These are phyloP conservation scores for Chaetomium strumarium DNA, from an alignment of 2,329 filamentous ascomycete species.

Conservation along the genomic window DNA sequence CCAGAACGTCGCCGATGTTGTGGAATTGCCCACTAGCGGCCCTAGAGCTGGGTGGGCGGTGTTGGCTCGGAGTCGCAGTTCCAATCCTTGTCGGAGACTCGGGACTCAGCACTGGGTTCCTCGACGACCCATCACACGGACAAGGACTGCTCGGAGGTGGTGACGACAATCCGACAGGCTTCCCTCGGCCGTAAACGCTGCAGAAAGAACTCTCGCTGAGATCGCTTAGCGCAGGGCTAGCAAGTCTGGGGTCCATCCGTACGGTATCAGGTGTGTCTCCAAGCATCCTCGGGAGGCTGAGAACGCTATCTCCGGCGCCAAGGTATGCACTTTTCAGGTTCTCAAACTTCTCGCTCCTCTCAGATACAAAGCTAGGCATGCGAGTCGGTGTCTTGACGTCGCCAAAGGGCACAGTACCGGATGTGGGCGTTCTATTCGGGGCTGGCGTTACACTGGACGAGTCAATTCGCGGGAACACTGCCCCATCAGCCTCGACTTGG, in stretches of 20 bases:
- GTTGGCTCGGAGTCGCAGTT: conserved; percentile 22
- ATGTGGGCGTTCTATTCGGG: conserved; percentile 22
- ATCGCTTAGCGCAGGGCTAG: conserved; percentile 57
- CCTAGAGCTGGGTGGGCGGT: conserved; percentile 29
- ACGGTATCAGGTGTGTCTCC: conserved; percentile 36
- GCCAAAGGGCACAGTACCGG: conserved; percentile 21
- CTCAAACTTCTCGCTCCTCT: conserved; percentile 52
- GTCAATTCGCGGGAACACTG: conserved; percentile 32
- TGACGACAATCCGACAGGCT: conserved; percentile 22
- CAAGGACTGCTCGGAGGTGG: conserved; percentile 24
- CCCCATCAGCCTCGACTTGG: conserved; percentile 40
- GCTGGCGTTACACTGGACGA: conserved; percentile 19
- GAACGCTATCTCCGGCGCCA: conserved; percentile 41
- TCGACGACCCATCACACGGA: conserved; percentile 19
- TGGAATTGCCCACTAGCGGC: conserved; percentile 34
- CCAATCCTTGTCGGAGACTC: conserved; percentile 14
- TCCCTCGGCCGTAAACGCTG: conserved; percentile 55
- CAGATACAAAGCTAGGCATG: conserved; percentile 61
- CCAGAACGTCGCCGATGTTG: conserved; percentile 43
- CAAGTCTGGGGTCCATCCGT: conserved; percentile 37
- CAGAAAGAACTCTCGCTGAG: conserved; percentile 63
- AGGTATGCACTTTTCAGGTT: conserved; percentile 57
- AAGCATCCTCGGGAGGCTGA: conserved; percentile 44
- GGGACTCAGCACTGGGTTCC: background rate
- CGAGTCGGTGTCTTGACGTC: conserved; percentile 41